These are phyloP conservation scores for Ensete glaucum DNA, from an alignment of 176 grass and related monocot genomes.

Conservation along the genomic window DNA sequence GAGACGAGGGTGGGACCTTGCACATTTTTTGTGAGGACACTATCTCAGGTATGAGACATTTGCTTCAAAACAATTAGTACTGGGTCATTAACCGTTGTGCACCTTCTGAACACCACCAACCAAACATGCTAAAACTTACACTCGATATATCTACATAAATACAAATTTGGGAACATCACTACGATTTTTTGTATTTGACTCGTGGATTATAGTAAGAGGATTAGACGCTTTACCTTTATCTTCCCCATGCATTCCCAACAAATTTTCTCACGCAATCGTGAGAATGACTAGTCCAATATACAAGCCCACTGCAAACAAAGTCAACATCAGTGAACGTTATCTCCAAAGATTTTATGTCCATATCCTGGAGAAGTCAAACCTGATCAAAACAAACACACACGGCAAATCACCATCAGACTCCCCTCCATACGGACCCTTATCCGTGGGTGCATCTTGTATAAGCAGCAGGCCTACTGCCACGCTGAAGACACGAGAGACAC, in stretches of 20 bases:
- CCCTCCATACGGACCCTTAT: constrained; percentile 62
- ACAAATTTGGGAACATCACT: too few species aligned
- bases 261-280: constrained; percentile 41
- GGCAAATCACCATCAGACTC: constrained; percentile 62
- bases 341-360: neutral
- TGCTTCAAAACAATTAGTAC: too few species aligned
- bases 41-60: too few species aligned
- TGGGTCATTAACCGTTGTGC: too few species aligned
- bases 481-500: constrained; percentile 83
- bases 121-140: too few species aligned
- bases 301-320: constrained; percentile 48
- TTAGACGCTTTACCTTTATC: neutral
- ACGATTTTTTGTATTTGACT: too few species aligned
- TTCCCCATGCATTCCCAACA: neutral
- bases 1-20: too few species aligned
- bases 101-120: too few species aligned
- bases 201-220: too few species aligned
- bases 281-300: constrained; percentile 72
- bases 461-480: constrained; percentile 51
- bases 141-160: too few species aligned
- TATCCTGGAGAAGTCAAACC: constrained; percentile 25
- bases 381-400: constrained; percentile 66
- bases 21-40: too few species aligned
- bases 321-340: constrained; percentile 1
- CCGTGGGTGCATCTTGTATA: constrained; percentile 64